These are phyloP conservation scores for Fragosphaeria purpurea DNA, from an alignment of 2,329 filamentous ascomycete genomes.

Conservation along the genomic window DNA sequence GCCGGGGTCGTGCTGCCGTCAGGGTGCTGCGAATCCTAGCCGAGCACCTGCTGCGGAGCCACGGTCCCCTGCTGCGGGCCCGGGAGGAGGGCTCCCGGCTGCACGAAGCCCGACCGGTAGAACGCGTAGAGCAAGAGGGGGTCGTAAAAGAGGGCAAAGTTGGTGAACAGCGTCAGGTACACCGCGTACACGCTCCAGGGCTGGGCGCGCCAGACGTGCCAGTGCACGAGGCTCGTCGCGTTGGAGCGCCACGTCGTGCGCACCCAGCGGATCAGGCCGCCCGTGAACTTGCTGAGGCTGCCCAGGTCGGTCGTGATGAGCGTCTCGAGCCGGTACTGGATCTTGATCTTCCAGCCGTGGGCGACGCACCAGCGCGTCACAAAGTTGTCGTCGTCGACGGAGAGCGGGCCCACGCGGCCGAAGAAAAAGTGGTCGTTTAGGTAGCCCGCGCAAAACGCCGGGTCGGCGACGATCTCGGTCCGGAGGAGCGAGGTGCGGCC, in stretches of 20 bases:
- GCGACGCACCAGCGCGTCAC: constrained; percentile 43
- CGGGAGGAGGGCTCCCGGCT: too few species aligned
- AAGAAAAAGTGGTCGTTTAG: constrained; percentile 41
- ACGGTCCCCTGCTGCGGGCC: neutral
- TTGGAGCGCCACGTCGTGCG: constrained; percentile 51
- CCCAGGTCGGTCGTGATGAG: constrained; percentile 44
- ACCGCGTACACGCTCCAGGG: constrained; percentile 48
- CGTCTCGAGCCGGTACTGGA: constrained; percentile 40
- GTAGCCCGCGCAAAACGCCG: constrained; percentile 33
- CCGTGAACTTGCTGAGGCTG: constrained; percentile 31
- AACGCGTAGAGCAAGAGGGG: constrained; percentile 26
- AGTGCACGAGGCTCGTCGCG: constrained; percentile 32
- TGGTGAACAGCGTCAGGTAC: constrained; percentile 42
- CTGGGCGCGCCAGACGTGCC: constrained; percentile 30
- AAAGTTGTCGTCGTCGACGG: constrained; percentile 53
- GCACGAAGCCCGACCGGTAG: constrained; percentile 8
- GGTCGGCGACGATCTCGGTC: constrained; percentile 36
- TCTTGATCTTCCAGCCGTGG: constrained; percentile 40
- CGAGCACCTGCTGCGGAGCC: too few species aligned
- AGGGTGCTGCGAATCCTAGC: neutral
- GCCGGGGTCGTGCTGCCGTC: neutral
- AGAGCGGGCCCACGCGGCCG: constrained; percentile 31
- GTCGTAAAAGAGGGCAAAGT: constrained; percentile 47
- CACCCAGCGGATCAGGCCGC: constrained; percentile 47
- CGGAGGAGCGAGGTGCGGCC: constrained; percentile 43